Base-by-base conservation (phyloP, 1,284 basidiomycete species). In the Ceratobasidium sp. region DNA sequence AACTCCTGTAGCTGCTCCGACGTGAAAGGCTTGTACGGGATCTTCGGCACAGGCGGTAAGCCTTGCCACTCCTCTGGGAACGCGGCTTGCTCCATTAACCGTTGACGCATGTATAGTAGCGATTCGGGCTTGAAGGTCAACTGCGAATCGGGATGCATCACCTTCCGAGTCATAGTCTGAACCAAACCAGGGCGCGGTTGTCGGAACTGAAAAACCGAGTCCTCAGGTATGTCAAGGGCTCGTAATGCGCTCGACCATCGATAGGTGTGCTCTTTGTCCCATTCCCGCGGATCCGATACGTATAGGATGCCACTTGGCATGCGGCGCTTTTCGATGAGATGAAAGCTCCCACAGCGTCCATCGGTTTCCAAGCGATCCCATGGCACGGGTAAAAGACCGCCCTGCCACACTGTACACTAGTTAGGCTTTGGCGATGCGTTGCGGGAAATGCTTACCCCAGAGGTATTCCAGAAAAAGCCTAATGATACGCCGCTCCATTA, bases 61-160 rank as follows among this genome's bases (percentile, higher is more conserved):
- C 50, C 50, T n/a, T 52, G 50, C 50, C 50, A 52, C 50, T 52
- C 50, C 50, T n/a, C 50, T 52, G 50, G 50, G 50, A n/a, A 52
- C 18, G n/a, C n/a, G n/a, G 20, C 50, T 20, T 52, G 50, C 50
- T 52, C 20, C 50, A 52, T 52, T 6, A 52, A 20, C 20, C 18
- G 20, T 5, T 18, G 18, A 23, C 50, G 50, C 50, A 52, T 52
- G 18, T 52, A 52, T 20, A 52, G 10, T 52, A 52, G 20, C 5
- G 20, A 52, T n/a, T 52, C 50, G 4, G 50, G 50, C 50, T 20
- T 52, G n/a, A n/a, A 52, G 18, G 50, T 52, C 5, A 52, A 23
- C 50, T 52, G 50, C 18, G 50, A 52, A n/a, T 52, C 18, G 5
- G 50, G 50, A 52, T 52, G 50, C 18, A 52, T 52, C 1, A 52